Percentiles rank a stretch among this genome's conserved stretches.
Conservation (phyloP, 768 basidiomycete species). For the Podaxis sp. region DNA sequence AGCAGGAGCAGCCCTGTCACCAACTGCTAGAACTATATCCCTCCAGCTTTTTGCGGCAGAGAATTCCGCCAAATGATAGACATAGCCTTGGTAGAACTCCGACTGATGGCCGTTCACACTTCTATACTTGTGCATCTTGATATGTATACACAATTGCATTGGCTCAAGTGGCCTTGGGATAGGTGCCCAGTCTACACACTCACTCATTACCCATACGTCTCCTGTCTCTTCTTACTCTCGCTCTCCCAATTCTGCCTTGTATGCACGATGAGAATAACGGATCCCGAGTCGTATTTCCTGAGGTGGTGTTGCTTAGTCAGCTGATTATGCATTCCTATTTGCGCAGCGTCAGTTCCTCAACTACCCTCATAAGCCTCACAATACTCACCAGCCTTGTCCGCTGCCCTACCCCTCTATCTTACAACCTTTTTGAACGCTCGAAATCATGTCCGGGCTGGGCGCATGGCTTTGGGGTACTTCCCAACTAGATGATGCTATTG, state of each 20-base stretch:
- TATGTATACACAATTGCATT: neutral
- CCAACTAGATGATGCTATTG: slow-evolving; percentile 78
- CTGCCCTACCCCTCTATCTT: neutral
- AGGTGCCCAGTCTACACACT: too few species aligned
- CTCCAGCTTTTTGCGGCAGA: neutral
- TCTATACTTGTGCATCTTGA: neutral
- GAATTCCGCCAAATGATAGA: neutral
- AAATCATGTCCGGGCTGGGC: slow-evolving; percentile 52
- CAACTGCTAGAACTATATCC: neutral
- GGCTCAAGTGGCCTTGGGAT: too few species aligned
- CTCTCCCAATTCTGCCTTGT: too few species aligned
- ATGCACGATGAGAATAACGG: neutral
- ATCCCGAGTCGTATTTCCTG: neutral
- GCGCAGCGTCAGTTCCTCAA: neutral
- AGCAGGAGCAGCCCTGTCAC: neutral
- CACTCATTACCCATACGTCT: too few species aligned
- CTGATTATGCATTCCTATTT: neutral
- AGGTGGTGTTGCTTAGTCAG: slow-evolving; percentile 4
- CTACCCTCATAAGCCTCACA: slow-evolving; percentile 1
- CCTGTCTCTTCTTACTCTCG: too few species aligned
- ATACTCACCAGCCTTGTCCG: neutral
- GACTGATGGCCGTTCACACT: slow-evolving; percentile 2
- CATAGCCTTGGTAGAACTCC: neutral
- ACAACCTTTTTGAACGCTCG: neutral
- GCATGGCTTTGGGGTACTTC: slow-evolving; percentile 79